Conservation (phyloP, 208 protist genomes). For the Leishmania aethiopica region DNA sequence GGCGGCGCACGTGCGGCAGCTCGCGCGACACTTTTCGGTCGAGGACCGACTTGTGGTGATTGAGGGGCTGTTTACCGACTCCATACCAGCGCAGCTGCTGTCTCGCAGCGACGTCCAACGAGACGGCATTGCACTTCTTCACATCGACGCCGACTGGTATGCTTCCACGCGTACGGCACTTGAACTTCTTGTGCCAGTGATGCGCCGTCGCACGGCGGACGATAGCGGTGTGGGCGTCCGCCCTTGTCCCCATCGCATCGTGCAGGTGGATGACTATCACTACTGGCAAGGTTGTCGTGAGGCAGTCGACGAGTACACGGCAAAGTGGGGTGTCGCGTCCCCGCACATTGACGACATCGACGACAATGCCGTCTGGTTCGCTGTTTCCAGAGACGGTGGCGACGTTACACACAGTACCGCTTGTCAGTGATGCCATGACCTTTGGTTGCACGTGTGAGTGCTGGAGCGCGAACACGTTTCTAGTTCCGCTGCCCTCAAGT, state of each 20-base stretch:
- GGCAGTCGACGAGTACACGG: slow-evolving; percentile 64
- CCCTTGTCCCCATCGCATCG: slow-evolving; percentile 22
- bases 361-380: slow-evolving; percentile 74
- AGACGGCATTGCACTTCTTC: slow-evolving; percentile 56
- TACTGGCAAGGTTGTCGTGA: slow-evolving; percentile 71
- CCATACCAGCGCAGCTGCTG: slow-evolving; percentile 51
- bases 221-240: background rate
- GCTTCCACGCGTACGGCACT: slow-evolving; percentile 59
- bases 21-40: slow-evolving; percentile 67
- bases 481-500: too few relatives aligned
- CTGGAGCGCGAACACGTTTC: background rate
- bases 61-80: slow-evolving; percentile 52
- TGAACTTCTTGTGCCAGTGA: slow-evolving; percentile 39
- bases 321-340: background rate
- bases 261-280: slow-evolving; percentile 87
- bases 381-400: background rate
- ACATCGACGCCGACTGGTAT: slow-evolving; percentile 87
- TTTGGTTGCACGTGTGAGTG: background rate
- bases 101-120: slow-evolving; percentile 18
- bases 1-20: slow-evolving; percentile 36
- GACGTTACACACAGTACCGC: background rate
- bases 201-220: slow-evolving; percentile 13
- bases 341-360: slow-evolving; percentile 35
- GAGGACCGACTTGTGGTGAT: slow-evolving; percentile 54
- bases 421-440: background rate